Evolutionary conservation across 2,329 filamentous ascomycete genomes (phyloP).

Genomic region (Alternaria metachromatica): DNA sequence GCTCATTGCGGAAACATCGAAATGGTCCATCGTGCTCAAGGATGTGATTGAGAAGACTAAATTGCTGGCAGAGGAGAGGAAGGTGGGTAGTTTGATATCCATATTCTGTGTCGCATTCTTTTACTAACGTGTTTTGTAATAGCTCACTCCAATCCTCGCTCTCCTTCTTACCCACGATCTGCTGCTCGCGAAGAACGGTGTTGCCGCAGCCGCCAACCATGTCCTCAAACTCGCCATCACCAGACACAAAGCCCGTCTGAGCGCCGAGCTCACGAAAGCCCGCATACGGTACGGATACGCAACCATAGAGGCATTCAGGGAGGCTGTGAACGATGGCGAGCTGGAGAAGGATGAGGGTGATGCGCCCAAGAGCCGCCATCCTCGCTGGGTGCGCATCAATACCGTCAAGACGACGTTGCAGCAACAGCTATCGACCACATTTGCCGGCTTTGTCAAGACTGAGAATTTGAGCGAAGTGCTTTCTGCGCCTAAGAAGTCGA

Average conservation of each 20-base stretch:
- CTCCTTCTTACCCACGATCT: constrained; percentile 87
- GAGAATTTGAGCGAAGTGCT: constrained; percentile 65
- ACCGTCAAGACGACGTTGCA: constrained; percentile 73
- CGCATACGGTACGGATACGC: constrained; percentile 74
- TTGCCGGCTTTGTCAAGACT: constrained; percentile 67
- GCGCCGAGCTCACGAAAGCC: constrained; percentile 81
- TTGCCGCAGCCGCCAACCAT: constrained; percentile 81
- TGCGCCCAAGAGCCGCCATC: constrained; percentile 63
- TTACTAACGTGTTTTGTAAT: constrained; percentile 8
- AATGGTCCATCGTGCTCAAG: constrained; percentile 86
- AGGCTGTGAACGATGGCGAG: constrained; percentile 59
- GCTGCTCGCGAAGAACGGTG: constrained; percentile 78
- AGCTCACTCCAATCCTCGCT: constrained; percentile 82
- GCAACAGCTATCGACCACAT: constrained; percentile 76
- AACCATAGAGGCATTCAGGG: constrained; percentile 70
- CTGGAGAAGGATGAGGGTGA: constrained; percentile 40
- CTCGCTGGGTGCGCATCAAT: constrained; percentile 93
- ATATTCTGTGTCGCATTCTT: background rate
- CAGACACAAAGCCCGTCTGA: constrained; percentile 80
- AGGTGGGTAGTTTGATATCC: constrained; percentile 61
- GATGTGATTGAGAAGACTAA: constrained; percentile 86
- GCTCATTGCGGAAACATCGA: constrained; percentile 82
- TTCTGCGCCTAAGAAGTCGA: constrained; percentile 48
- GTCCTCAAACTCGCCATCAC: constrained; percentile 77
- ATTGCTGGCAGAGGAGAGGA: constrained; percentile 79